phyloP scores from a whole-genome alignment of 2,329 filamentous ascomycete species.

The Xylaria arbuscula region DNA sequence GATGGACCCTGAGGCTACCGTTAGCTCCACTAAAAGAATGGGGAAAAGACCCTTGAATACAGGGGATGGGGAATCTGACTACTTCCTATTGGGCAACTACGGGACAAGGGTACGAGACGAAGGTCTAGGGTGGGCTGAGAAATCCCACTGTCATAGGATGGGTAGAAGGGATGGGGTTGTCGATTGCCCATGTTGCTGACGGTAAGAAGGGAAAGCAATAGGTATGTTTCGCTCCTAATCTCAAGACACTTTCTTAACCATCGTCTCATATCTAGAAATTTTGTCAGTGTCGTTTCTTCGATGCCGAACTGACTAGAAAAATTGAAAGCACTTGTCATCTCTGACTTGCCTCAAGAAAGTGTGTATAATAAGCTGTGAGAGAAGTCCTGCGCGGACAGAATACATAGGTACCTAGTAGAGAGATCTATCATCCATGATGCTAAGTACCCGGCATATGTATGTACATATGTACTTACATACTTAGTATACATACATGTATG shows the following conservation, averaged over 20 bases:
- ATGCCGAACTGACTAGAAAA: too few species aligned
- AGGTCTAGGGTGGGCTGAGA: background rate
- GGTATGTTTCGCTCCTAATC: background rate
- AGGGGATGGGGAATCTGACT: conserved; percentile 7
- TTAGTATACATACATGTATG: too few species aligned
- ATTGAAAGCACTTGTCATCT: too few species aligned
- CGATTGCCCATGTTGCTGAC: conserved; percentile 22
- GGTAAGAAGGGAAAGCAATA: background rate
- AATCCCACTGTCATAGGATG: conserved; percentile 23
- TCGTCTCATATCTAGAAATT: background rate
- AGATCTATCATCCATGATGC: too few species aligned
- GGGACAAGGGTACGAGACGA: background rate
- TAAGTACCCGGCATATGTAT: too few species aligned
- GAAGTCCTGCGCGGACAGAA: too few species aligned
- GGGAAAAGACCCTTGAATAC: conserved; percentile 22
- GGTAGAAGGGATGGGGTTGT: conserved; percentile 6
- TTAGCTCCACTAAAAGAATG: conserved; percentile 18
- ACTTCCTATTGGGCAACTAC: background rate
- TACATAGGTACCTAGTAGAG: too few species aligned
- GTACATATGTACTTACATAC: too few species aligned
- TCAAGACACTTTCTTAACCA: background rate
- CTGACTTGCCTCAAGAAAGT: too few species aligned
- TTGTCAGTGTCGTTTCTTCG: too few species aligned
- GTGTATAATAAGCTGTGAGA: too few species aligned
- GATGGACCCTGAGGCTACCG: conserved; percentile 30